Base-by-base conservation (phyloP, 2,329 filamentous ascomycete genomes). In the Sclerotiophoma versabilis region DNA sequence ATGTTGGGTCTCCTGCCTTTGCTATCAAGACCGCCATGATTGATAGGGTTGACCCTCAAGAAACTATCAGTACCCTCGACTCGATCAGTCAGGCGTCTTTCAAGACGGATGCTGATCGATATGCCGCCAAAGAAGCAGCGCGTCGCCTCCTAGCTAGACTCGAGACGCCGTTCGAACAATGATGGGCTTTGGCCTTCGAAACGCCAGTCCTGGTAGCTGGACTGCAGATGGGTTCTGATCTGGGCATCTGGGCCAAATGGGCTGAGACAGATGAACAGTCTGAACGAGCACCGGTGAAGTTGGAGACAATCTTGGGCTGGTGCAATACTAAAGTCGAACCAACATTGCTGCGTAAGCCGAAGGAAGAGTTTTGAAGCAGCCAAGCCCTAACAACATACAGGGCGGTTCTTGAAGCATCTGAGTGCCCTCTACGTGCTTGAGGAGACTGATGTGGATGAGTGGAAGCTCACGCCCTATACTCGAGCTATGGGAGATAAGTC, bases 71-170 rank as follows among this genome's bases (percentile, higher is more conserved):
- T 9, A 14, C 25, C 12, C 30, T 51, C 11, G 41, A 56, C 11
- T 39, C 39, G n/a, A 47, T 56, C 7, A 12, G 25, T 12, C 25
- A 33, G 6, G n/a, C 37, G 12, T 26, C 33, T 3, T 56, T 56
- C 22, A 11, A 15, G 29, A 25, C 49, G 2, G 49, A 57, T 27
- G 43, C 37, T 15, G 43, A 57, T 15, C 41, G 49, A 14, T 57
- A 44, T 27, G 49, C 41, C 9, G 49, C 43, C 5, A 57, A 54
- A 45, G 54, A 57, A 39, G 49, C 54, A 48, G 49, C 32, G 25
- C 41, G 49, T n/a, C 49, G 49, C 5, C 47, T 57, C 1, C 32
- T 57, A n/a, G 34, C 47, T n/a, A 39, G 37, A 14, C 54, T 57
- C 8, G 43, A 57, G 19, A 49, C 43, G 3, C 49, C 49, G 2